Conservation (phyloP, 2,329 filamentous ascomycete genomes). For the Colletotrichum musicola region DNA sequence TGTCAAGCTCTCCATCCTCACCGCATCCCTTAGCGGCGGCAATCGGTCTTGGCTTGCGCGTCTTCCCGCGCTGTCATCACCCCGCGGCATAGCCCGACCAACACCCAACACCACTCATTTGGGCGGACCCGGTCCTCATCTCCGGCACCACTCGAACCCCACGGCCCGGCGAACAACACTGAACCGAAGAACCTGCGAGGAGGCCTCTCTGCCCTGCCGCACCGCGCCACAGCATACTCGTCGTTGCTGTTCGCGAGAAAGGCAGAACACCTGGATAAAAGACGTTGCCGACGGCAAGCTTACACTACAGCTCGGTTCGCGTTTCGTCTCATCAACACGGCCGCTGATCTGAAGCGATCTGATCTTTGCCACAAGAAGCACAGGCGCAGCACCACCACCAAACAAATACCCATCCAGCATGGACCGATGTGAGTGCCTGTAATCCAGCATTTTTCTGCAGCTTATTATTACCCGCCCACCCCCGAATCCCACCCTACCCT, state of each 20-base stretch:
- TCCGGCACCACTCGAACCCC: background rate
- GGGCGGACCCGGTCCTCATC: background rate
- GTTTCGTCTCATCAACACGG: slow-evolving; percentile 36
- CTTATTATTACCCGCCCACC: background rate
- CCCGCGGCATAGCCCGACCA: too few species aligned
- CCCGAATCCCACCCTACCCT: background rate
- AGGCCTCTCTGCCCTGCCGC: background rate
- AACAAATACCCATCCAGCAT: slow-evolving; percentile 23
- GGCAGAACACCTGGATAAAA: background rate
- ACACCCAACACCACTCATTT: background rate
- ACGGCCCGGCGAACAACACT: background rate
- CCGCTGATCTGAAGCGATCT: slow-evolving; percentile 36
- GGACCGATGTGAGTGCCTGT: slow-evolving; percentile 32
- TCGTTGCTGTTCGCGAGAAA: background rate
- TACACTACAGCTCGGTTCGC: slow-evolving; percentile 34
- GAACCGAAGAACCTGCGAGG: background rate
- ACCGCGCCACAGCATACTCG: background rate
- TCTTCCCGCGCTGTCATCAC: background rate
- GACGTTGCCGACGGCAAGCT: too few species aligned
- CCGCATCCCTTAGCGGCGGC: background rate
- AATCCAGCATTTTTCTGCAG: too few species aligned
- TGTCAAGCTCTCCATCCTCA: background rate
- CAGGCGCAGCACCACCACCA: slow-evolving; percentile 12
- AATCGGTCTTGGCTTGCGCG: slow-evolving; percentile 25
- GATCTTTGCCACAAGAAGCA: slow-evolving; percentile 33